Conservation (phyloP, 352 stramenopile species). For the Pilasporangium apinafurcum region DNA sequence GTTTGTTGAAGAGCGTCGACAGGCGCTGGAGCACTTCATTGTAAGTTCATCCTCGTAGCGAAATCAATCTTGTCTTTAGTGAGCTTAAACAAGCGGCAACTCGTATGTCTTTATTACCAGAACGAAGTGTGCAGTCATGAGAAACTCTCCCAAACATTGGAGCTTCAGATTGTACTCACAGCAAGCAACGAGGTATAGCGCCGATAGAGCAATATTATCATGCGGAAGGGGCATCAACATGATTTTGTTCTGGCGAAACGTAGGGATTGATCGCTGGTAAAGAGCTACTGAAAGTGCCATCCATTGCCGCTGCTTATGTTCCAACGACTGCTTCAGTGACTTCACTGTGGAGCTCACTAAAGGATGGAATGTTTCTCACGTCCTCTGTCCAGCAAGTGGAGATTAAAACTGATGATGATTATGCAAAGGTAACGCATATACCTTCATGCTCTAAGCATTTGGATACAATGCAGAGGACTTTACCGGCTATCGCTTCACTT, state of each 20-base stretch:
- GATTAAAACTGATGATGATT: constrained; percentile 86
- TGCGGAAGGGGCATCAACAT: neutral
- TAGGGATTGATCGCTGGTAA: constrained; percentile 79
- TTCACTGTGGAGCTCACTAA: constrained; percentile 78
- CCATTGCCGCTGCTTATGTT: constrained; percentile 65
- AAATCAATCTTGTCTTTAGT: constrained; percentile 1
- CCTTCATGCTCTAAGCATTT: neutral
- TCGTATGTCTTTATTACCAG: constrained; percentile 15
- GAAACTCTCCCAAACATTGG: constrained; percentile 78
- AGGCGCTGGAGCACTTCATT: constrained; percentile 86
- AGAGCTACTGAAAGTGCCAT: constrained; percentile 75
- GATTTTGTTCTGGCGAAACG: neutral
- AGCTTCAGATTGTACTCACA: constrained; percentile 80
- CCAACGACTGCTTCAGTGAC: constrained; percentile 68
- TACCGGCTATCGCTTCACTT: neutral
- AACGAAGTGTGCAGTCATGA: constrained; percentile 83
- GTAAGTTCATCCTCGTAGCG: constrained; percentile 24
- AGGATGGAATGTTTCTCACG: constrained; percentile 68
- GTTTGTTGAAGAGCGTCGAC: constrained; percentile 84
- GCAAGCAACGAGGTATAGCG: constrained; percentile 79
- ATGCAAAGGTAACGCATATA: constrained; percentile 38
- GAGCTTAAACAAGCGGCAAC: no score
- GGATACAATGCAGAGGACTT: no score
- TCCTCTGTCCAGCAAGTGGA: constrained; percentile 79
- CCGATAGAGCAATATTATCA: constrained; percentile 1